Base-by-base conservation (phyloP, 2,329 filamentous ascomycete species). In the Pseudogymnoascus sp. region DNA sequence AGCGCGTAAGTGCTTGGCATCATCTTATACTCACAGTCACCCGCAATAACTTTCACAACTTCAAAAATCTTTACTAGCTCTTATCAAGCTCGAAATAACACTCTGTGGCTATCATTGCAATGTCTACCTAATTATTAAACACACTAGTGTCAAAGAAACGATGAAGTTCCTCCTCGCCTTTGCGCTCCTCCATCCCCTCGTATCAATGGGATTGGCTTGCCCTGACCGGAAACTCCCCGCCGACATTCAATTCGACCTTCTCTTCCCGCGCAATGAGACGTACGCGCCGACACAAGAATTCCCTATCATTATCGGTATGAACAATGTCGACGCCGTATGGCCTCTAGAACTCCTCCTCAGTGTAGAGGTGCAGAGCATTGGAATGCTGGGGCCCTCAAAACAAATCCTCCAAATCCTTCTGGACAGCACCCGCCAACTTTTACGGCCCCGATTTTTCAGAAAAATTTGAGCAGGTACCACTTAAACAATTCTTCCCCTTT, bases 251-350 rank as follows among this genome's bases (percentile, higher is more conserved):
- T 55, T 72, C 55, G 70, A 68, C 62, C 31, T 73, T 7, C 63
- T 72, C 41, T 74, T 73, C 60, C 71, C 72, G n/a, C n/a, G n/a
- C n/a, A n/a, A n/a, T n/a, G n/a, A n/a, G n/a, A n/a, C n/a, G n/a
- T n/a, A n/a, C n/a, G n/a, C n/a, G n/a, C n/a, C n/a, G n/a, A n/a
- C n/a, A n/a, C n/a, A n/a, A n/a, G n/a, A n/a, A n/a, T n/a, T n/a
- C 60, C 71, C 72, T 59, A 60, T 73, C 33, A 64, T 74, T 16
- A 70, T 72, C 52, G 72, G 69, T 0, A 33, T 73, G 6, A 68
- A 68, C 61, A 72, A 72, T n/a, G 6, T 23, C 55, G 29, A 33
- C 14, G 37, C n/a, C n/a, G 37, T 8, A n/a, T 39, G 37, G 37
- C 37, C 37, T 8, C n/a, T 39, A 8, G 14, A 39, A n/a, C 12